Evolutionary conservation across 768 basidiomycete species (phyloP).

Genomic region (Russula emetica): DNA sequence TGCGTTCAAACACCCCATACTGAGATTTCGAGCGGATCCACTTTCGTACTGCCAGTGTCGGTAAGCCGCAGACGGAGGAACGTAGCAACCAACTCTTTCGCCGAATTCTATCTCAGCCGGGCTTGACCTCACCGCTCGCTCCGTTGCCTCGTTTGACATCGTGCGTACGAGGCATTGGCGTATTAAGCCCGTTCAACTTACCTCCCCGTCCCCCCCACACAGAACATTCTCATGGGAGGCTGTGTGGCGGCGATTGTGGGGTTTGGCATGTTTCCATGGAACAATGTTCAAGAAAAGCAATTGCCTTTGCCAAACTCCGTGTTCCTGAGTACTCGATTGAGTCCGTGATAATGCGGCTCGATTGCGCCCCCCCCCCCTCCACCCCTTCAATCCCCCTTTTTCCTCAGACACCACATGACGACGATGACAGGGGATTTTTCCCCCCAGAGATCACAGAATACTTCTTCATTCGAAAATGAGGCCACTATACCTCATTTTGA

Average conservation of each 20-base stretch:
- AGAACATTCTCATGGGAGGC: constrained; percentile 83
- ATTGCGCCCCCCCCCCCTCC: neutral
- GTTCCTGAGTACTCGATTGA: constrained; percentile 71
- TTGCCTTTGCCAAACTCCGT: constrained; percentile 80
- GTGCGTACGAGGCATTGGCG: constrained; percentile 36
- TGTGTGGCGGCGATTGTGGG: constrained; percentile 79
- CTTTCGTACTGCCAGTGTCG: neutral
- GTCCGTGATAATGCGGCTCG: constrained; percentile 53
- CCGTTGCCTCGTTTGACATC: constrained; percentile 72
- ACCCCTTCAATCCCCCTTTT: no score
- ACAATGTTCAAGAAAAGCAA: constrained; percentile 65
- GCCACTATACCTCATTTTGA: constrained; percentile 60
- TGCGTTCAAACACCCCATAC: neutral
- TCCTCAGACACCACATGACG: neutral
- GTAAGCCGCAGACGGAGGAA: constrained; percentile 8
- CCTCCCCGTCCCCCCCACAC: neutral
- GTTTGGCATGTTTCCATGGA: constrained; percentile 73
- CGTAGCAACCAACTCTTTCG: constrained; percentile 73
- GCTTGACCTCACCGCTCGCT: constrained; percentile 67
- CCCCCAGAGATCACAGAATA: constrained; percentile 64
- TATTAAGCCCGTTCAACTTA: neutral
- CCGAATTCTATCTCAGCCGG: constrained; percentile 83
- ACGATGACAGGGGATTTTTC: neutral
- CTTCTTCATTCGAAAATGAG: constrained; percentile 57
- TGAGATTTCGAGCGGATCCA: constrained; percentile 28